Percentiles rank a stretch among this genome's conserved stretches.
These are phyloP conservation scores for Paramecium sonneborni DNA, from an alignment of 73 alveolate genomes.

Conservation along the genomic window DNA sequence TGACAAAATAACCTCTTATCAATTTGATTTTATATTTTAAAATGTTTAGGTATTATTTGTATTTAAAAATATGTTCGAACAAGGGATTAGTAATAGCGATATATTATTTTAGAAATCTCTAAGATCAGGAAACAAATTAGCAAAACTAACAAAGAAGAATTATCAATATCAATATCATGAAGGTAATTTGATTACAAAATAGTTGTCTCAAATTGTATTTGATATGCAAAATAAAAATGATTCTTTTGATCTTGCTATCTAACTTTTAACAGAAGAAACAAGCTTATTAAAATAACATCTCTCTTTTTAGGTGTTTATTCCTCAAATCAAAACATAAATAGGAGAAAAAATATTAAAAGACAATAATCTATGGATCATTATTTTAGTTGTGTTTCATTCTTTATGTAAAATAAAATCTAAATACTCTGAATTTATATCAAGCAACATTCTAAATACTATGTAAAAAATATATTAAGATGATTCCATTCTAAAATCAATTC, in stretches of 20 bases:
- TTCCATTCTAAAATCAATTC: neutral
- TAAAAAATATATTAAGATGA: neutral
- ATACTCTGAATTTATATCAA: neutral
- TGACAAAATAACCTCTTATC: too few species aligned
- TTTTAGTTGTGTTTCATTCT: neutral
- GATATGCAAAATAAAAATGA: neutral
- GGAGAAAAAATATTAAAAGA: conserved; percentile 8
- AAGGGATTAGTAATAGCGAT: neutral
- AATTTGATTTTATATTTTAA: too few species aligned
- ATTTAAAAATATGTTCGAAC: neutral
- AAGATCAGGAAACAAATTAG: neutral
- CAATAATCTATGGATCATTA: neutral
- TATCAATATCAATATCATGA: neutral
- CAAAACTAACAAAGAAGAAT: neutral
- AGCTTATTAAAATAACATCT: neutral
- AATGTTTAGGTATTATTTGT: neutral
- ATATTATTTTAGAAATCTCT: neutral
- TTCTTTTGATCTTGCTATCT: neutral
- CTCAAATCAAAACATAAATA: neutral
- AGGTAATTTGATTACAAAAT: neutral
- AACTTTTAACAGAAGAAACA: neutral
- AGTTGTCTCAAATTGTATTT: neutral
- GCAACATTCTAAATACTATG: neutral
- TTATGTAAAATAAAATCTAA: neutral
- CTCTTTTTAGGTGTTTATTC: neutral